Conservation (phyloP, 2,329 filamentous ascomycete species). For the Hypoxylon sp. region DNA sequence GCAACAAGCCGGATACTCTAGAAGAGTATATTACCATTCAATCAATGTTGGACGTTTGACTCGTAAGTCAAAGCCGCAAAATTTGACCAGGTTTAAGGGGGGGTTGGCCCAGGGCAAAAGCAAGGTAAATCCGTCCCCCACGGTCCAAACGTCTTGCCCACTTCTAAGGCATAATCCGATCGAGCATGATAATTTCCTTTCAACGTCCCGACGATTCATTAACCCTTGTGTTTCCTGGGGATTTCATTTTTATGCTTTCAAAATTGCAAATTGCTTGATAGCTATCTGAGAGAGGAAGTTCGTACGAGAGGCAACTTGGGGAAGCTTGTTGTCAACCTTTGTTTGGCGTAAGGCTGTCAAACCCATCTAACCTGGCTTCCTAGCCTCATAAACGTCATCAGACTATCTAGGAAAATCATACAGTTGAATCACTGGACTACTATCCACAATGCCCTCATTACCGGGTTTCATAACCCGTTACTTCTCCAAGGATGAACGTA, state of each 20-base stretch:
- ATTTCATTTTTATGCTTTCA: conserved; percentile 32
- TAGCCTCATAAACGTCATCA: conserved; percentile 23
- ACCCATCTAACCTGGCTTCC: conserved; percentile 18
- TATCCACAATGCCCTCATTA: conserved; percentile 52
- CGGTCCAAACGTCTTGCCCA: conserved; percentile 28
- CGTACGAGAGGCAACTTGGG: conserved; percentile 1
- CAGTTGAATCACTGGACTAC: neutral
- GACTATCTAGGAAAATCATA: conserved; percentile 14
- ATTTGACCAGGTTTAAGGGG: conserved; percentile 26
- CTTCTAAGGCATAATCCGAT: conserved; percentile 47
- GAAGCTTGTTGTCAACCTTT: conserved; percentile 13
- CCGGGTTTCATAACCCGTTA: conserved; percentile 50
- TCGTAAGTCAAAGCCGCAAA: conserved; percentile 28
- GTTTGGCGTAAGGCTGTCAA: conserved; percentile 19
- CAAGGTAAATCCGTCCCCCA: conserved; percentile 28
- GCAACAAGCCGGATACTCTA: conserved; percentile 21
- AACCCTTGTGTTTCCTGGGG: conserved; percentile 33
- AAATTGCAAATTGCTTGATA: conserved; percentile 18
- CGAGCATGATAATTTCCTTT: conserved; percentile 43
- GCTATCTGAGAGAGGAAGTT: conserved; percentile 21
- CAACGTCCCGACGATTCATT: conserved; percentile 38
- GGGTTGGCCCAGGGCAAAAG: conserved; percentile 12
- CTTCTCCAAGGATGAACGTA: conserved; percentile 52
- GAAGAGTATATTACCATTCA: conserved; percentile 10
- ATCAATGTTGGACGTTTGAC: conserved; percentile 22